Percentiles rank a stretch among this genome's conserved stretches.
Evolutionary conservation across 2,329 filamentous ascomycete species (phyloP).

Genomic region (Teratosphaeria epicoccoides): DNA sequence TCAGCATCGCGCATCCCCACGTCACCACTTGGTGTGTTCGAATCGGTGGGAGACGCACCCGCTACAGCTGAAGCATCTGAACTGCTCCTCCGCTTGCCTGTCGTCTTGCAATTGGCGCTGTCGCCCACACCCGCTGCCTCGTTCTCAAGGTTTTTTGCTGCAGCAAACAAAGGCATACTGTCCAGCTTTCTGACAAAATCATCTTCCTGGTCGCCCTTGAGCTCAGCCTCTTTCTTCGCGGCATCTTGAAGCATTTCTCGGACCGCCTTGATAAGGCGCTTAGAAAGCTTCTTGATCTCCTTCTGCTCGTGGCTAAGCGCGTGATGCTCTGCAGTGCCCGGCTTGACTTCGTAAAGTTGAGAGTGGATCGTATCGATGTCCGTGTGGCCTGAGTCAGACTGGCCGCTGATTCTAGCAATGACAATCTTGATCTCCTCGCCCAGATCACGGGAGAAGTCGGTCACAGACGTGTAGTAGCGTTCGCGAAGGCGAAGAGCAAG

Average conservation of each 20-base stretch:
- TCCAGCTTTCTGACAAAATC: conserved; percentile 64
- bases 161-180: conserved; percentile 47
- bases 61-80: conserved; percentile 32
- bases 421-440: conserved; percentile 45
- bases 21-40: conserved; percentile 8
- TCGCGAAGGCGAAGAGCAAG: conserved; percentile 45
- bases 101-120: conserved; percentile 14
- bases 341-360: conserved; percentile 28
- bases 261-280: conserved; percentile 75
- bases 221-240: conserved; percentile 68
- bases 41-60: conserved; percentile 22
- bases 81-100: conserved; percentile 16
- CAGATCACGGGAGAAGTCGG: conserved; percentile 50
- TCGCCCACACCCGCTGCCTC: conserved; percentile 27
- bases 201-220: conserved; percentile 60
- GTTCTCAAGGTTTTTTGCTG: conserved; percentile 31
- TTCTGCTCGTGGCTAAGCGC: conserved; percentile 53
- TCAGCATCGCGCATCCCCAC: conserved; percentile 23
- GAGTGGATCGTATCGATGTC: conserved; percentile 32
- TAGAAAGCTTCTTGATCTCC: conserved; percentile 74
- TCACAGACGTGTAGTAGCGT: conserved; percentile 50
- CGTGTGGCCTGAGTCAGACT: conserved; percentile 11
- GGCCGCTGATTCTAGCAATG: conserved; percentile 28
- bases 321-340: conserved; percentile 29
- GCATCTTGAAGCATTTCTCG: conserved; percentile 69